Evolutionary conservation across 148 eudicot genomes (phyloP), one percentile per base, ranked within the genome.

Genomic region (Rheum nobile): DNA sequence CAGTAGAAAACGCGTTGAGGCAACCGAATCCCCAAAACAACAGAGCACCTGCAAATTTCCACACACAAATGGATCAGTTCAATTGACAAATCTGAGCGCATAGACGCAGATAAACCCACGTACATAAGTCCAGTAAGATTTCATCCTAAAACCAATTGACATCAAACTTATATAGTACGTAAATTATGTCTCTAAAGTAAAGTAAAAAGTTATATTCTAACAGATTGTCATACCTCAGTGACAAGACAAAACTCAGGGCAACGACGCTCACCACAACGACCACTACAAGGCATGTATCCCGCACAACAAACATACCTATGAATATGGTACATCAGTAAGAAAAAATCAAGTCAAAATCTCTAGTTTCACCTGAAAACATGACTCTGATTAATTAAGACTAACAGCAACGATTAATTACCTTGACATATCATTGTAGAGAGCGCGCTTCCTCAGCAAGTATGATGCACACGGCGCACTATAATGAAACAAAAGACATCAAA

Each of bases 211-310:
- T n/a, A n/a, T n/a, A n/a, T n/a, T n/a, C n/a, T n/a, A n/a, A n/a
- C n/a, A n/a, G n/a, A n/a, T n/a, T n/a, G n/a, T n/a, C 3, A 44
- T 80, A 94, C 93, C 98, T 85, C 96, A 43, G 97, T 88, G 39
- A 79, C 87, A 82, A 94, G 98, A 79, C 98, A 95, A 75, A 90
- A 80, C 79, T 95, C 96, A 69, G 98, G 98, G 78, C 98, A 95
- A 43, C 78, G 79, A 75, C 89, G 88, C 85, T 93, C 98, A 46
- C 97, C 96, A 84, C 98, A 95, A n/a, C 96, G 85, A 67, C 98
- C 97, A 78, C 98, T 95, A 76, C 97, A 91, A 34, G 98, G 97
- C 98, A 88, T 82, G 75, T 91, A 94, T 68, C 97, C 97, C 59
- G 88, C 97, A 79, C 93, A 89, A 74, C 98, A 95, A 11, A 79